These are phyloP conservation scores for Thinopyrum elongatum DNA, from an alignment of 176 grass and related monocot genomes.

Conservation along the genomic window DNA sequence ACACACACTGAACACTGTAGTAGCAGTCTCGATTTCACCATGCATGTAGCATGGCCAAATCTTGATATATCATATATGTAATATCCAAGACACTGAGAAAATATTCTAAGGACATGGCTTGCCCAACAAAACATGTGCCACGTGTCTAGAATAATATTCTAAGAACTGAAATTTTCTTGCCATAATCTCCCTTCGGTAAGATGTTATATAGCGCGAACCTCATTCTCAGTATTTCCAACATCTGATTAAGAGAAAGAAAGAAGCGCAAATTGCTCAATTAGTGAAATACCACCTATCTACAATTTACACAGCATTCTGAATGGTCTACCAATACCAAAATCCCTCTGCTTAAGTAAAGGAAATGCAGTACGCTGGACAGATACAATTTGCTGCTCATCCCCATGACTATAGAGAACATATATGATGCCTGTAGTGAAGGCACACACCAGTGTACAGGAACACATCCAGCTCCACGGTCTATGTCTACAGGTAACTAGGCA, in stretches of 20 bases:
- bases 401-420: not conserved
- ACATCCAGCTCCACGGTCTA: not conserved
- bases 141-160: not conserved
- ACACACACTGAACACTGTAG: not conserved
- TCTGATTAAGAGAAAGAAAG: not conserved
- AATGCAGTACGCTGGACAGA: not conserved
- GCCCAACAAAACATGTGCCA: not conserved
- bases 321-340: not conserved
- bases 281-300: not conserved
- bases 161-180: not conserved
- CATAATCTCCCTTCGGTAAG: not conserved
- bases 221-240: not conserved
- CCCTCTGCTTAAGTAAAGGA: not conserved
- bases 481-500: not conserved
- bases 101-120: not conserved
- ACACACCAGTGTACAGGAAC: not conserved
- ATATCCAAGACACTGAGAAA: not conserved
- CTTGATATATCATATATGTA: not conserved
- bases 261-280: not conserved
- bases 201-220: not conserved
- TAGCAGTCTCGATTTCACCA: not conserved
- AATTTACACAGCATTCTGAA: not conserved
- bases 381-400: not conserved
- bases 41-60: not conserved
- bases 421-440: not conserved